Evolutionary conservation across 2,329 filamentous ascomycete genomes (phyloP).

Genomic region (Claviceps monticola): DNA sequence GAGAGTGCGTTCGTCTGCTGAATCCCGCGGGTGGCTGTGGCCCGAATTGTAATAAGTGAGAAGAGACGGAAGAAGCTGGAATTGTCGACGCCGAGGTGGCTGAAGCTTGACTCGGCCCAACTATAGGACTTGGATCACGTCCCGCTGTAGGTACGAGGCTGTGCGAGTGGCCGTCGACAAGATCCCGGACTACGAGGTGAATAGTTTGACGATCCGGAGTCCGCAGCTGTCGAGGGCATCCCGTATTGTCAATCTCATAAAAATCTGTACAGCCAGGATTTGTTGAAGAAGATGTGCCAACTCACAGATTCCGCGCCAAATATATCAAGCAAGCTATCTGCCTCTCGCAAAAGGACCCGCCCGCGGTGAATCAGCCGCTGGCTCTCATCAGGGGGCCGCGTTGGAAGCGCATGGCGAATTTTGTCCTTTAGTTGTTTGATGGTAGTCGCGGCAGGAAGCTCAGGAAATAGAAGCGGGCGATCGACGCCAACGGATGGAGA

Average conservation of each 20-base stretch:
- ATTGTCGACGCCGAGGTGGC: not conserved
- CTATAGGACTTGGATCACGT: constrained; percentile 15
- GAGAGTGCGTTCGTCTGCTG: constrained; percentile 16
- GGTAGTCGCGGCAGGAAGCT: constrained; percentile 35
- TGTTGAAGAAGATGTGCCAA: not conserved
- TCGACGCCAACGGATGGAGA: constrained; percentile 43
- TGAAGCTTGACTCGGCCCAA: not conserved
- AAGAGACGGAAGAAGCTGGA: constrained; percentile 6
- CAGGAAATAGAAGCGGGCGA: constrained; percentile 34
- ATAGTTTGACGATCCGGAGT: constrained; percentile 35
- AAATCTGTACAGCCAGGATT: not conserved
- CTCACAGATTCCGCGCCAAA: constrained; percentile 42
- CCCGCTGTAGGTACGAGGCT: constrained; percentile 11
- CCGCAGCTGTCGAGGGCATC: constrained; percentile 22
- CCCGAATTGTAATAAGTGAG: constrained; percentile 10
- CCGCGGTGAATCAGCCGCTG: constrained; percentile 49
- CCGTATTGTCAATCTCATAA: constrained; percentile 5
- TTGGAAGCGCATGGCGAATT: constrained; percentile 37
- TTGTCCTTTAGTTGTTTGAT: constrained; percentile 43
- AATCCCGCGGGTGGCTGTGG: constrained; percentile 17
- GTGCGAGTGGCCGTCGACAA: constrained; percentile 16
- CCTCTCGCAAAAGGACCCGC: constrained; percentile 38
- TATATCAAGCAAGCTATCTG: constrained; percentile 40
- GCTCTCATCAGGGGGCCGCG: constrained; percentile 37
- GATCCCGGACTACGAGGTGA: constrained; percentile 37